Evolutionary conservation across 2,329 filamentous ascomycete genomes (phyloP), one percentile per base, ranked within the genome.

Genomic region (Phaeosphaeriaceae sp.): DNA sequence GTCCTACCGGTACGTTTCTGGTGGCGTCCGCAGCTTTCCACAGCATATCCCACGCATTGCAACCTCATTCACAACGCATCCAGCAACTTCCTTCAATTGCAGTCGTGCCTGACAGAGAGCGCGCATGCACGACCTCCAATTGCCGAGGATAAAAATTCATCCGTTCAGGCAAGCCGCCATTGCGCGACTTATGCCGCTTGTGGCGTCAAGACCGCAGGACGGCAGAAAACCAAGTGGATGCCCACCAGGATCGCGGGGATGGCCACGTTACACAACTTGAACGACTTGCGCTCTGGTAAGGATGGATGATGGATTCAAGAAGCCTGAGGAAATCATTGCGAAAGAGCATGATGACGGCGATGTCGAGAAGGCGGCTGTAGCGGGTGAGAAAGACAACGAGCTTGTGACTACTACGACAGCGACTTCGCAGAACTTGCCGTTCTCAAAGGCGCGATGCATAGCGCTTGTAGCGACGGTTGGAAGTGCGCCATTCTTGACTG

Each of bases 401-500:
- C n/a, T 60, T 24, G 53, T 53, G 13, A 53, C 57, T 36, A 31
- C 58, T 7, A 45, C 33, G n/a, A 62, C 58, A 1, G 45, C 50
- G 7, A 47, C 40, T 2, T 61, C 58, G 1, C 57, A 63, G 13
- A 45, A 44, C 13, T 47, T 73, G 51, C 72, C 71, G 5, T 75
- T 76, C 45, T 74, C 72, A 2, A 75, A 67, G 48, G 70, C 70
- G 21, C 60, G 69, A 45, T 71, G 65, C 53, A 68, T 74, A 27
- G 69, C 72, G 7, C 57, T 76, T 25, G 71, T 73, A 21, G 47
- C 67, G 19, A 72, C 69, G 6, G 60, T 73, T 54, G 66, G 68
- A 36, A 59, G 63, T 11, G 71, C 71, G 21, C 69, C 72, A 2
- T 75, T 76, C 46, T 49, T 76, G 54, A 76, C 72, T 61, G 74